phyloP scores from a whole-genome alignment of 352 stramenopile species.

The Globisporangium recalcitrans region DNA sequence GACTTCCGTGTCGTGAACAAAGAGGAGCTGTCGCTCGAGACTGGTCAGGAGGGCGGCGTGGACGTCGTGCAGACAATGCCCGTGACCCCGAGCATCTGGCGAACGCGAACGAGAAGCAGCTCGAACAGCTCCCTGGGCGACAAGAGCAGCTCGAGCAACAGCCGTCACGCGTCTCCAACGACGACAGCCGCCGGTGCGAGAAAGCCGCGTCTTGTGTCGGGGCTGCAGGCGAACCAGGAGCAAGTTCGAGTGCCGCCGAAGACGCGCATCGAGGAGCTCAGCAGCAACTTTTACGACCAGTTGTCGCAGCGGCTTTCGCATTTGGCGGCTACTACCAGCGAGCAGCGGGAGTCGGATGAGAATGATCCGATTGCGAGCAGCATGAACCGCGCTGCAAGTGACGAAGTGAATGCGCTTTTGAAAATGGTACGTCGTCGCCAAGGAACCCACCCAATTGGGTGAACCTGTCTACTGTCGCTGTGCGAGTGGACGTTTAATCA shows the following conservation, averaged over 20 bases:
- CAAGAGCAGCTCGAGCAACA: conserved; percentile 26
- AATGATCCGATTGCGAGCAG: background rate
- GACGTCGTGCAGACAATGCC: conserved; percentile 19
- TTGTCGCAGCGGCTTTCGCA: conserved; percentile 37
- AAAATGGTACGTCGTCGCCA: conserved; percentile 55
- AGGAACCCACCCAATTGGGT: background rate
- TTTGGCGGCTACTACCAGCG: conserved; percentile 17
- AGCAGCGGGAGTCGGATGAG: conserved; percentile 11
- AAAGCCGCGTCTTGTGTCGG: conserved; percentile 28
- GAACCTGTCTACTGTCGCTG: background rate
- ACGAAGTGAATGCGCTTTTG: conserved; percentile 33
- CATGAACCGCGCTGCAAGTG: conserved; percentile 14
- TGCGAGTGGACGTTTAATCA: background rate
- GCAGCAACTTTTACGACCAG: conserved; percentile 54
- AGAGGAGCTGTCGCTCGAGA: conserved; percentile 38
- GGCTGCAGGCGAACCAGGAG: conserved; percentile 58
- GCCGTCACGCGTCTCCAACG: conserved; percentile 29
- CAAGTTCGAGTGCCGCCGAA: conserved; percentile 58
- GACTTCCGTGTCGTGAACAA: conserved; percentile 74
- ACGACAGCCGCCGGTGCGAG: conserved; percentile 2
- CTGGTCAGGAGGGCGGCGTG: conserved; percentile 24
- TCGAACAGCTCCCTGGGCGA: conserved; percentile 40
- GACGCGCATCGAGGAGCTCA: conserved; percentile 54
- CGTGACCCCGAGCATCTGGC: conserved; percentile 39
- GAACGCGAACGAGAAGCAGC: conserved; percentile 37